Percentiles rank a stretch among this genome's conserved stretches.
Conservation (phyloP, 768 basidiomycete species). For the Fistulinella prunicolor region DNA sequence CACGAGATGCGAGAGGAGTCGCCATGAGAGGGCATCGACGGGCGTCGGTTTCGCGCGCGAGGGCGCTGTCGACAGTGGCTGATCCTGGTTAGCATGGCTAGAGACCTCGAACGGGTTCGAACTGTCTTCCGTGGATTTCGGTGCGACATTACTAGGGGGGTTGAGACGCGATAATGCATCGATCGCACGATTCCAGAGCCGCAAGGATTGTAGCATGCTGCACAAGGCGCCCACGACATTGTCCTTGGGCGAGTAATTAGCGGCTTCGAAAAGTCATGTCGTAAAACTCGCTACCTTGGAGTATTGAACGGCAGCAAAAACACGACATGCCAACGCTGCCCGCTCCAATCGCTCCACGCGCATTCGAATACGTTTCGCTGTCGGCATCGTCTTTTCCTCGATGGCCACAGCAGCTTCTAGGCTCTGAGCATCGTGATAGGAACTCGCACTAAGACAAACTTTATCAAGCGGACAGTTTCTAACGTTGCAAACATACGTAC, state of each 20-base stretch:
- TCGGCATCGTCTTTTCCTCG: slow-evolving; percentile 48
- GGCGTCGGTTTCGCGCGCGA: slow-evolving; percentile 22
- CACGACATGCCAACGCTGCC: slow-evolving; percentile 67
- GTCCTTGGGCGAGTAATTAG: slow-evolving; percentile 41
- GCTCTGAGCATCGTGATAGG: slow-evolving; percentile 60
- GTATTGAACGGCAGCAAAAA: slow-evolving; percentile 67
- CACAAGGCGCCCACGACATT: slow-evolving; percentile 56
- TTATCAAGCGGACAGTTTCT: neutral
- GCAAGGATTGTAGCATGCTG: slow-evolving; percentile 63
- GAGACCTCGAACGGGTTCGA: slow-evolving; percentile 58
- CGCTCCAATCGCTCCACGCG: slow-evolving; percentile 62
- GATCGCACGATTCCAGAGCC: slow-evolving; percentile 77
- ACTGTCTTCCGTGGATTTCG: slow-evolving; percentile 31
- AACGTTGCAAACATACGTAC: slow-evolving; percentile 34
- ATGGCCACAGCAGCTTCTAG: slow-evolving; percentile 41
- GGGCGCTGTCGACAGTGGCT: slow-evolving; percentile 16
- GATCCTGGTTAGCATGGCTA: slow-evolving; percentile 30
- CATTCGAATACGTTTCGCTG: slow-evolving; percentile 53
- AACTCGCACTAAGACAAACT: slow-evolving; percentile 36
- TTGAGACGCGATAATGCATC: slow-evolving; percentile 62
- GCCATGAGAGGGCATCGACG: slow-evolving; percentile 68
- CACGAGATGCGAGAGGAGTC: slow-evolving; percentile 69
- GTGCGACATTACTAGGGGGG: slow-evolving; percentile 31
- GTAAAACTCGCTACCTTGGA: slow-evolving; percentile 47
- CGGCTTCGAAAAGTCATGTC: neutral